A percentile compares a stretch with the other conserved stretches of the same genome.
These are phyloP conservation scores for Vigna angularis DNA, from an alignment of 306 rosid species.

Conservation along the genomic window DNA sequence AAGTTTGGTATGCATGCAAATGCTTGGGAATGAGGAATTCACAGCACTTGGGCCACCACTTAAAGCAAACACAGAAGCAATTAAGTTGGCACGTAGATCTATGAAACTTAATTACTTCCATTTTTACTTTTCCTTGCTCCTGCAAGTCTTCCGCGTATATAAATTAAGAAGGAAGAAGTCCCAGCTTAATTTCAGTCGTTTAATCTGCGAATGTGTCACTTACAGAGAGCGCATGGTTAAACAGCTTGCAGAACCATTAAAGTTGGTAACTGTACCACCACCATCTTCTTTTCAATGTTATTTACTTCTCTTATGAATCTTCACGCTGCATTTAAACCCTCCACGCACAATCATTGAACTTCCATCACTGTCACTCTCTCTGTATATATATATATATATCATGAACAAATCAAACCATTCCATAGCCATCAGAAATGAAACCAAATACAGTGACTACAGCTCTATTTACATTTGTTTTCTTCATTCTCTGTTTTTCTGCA, in stretches of 20 bases:
- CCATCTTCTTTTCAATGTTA: not conserved
- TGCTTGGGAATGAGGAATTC: conserved; percentile 5
- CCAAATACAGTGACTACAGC: conserved; percentile 40
- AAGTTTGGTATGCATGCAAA: conserved; percentile 42
- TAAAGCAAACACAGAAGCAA: not conserved
- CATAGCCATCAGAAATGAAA: conserved; percentile 60
- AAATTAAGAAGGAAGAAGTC: too few relatives aligned
- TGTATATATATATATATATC: not conserved
- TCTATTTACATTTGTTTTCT: conserved; percentile 53
- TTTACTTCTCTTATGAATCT: conserved; percentile 39
- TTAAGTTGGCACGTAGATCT: conserved; percentile 55
- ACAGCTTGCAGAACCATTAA: conserved; percentile 30
- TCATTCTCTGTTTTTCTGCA: conserved; percentile 46
- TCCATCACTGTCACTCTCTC: not conserved
- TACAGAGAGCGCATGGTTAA: conserved; percentile 15
- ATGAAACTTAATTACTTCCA: conserved; percentile 39
- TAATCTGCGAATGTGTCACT: conserved; percentile 21
- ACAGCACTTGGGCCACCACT: not conserved
- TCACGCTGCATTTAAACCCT: conserved; percentile 41
- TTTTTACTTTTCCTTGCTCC: not conserved
- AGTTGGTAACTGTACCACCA: conserved; percentile 17
- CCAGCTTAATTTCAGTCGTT: too few relatives aligned
- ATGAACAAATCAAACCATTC: not conserved
- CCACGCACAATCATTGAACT: not conserved
- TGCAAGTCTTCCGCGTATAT: not conserved